Evolutionary conservation across 371 early-diverging fungal species (phyloP).

Genomic region (Mucor velutinosus): DNA sequence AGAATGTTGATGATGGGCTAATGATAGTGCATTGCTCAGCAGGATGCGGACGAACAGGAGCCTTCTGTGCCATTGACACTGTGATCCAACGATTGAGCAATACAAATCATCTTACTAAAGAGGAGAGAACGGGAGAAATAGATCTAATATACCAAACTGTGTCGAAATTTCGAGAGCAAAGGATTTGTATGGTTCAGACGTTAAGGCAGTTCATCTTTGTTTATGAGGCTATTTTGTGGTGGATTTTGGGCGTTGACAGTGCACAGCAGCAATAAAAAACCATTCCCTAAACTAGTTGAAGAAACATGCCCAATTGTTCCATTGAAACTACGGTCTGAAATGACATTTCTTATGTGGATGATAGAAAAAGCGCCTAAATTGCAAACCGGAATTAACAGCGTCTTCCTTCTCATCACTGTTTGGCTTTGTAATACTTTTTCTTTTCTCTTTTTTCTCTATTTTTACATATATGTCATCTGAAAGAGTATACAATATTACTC

Average conservation of each 20-base stretch:
- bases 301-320: conserved; percentile 8
- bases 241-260: conserved; percentile 15
- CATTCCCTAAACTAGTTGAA: neutral
- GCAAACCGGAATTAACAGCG: neutral
- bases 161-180: conserved; percentile 68
- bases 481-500: neutral
- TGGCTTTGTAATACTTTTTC: neutral
- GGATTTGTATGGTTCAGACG: conserved; percentile 83
- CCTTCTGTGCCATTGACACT: conserved; percentile 83
- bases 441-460: neutral
- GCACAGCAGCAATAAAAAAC: neutral
- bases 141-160: conserved; percentile 54
- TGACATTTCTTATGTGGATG: neutral
- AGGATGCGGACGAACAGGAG: conserved; percentile 94
- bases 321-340: neutral
- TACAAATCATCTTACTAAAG: conserved; percentile 8
- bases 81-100: conserved; percentile 44
- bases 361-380: neutral
- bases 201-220: conserved; percentile 82
- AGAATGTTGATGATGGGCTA: conserved; percentile 42
- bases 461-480: neutral
- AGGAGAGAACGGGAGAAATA: conserved; percentile 23
- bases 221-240: conserved; percentile 75
- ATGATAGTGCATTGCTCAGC: conserved; percentile 93
- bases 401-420: neutral